phyloP scores from a whole-genome alignment of 805 yeast species.

The Barnettozyma botsteinii region DNA sequence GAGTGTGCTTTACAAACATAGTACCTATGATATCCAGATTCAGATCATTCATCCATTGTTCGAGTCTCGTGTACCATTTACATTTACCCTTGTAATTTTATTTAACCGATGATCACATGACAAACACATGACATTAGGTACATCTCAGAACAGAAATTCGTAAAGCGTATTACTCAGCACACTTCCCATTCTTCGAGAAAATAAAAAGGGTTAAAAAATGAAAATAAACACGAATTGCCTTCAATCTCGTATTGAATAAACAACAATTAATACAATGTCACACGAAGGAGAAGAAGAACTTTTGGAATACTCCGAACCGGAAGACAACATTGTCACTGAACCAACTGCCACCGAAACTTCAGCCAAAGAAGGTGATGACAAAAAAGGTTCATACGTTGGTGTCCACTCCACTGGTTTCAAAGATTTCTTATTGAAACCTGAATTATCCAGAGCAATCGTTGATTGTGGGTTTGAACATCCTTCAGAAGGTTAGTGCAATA shows the following conservation, averaged over 20 bases:
- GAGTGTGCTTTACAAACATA: too few species aligned
- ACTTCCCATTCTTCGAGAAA: background rate
- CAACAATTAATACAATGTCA: constrained; percentile 46
- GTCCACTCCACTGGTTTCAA: constrained; percentile 98
- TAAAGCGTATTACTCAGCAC: too few species aligned
- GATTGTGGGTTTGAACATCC: constrained; percentile 99
- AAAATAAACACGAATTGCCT: background rate
- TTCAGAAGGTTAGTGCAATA: constrained; percentile 78
- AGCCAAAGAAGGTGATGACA: constrained; percentile 56
- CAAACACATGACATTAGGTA: too few species aligned
- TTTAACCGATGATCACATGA: too few species aligned
- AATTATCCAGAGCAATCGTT: constrained; percentile 92
- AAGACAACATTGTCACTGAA: constrained; percentile 71
- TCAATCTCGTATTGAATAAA: too few species aligned
- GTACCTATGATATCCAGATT: too few species aligned
- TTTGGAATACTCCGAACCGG: constrained; percentile 97
- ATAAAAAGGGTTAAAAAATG: background rate
- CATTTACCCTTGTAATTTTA: too few species aligned
- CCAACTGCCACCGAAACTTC: constrained; percentile 39
- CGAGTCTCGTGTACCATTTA: too few species aligned
- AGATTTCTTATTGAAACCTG: constrained; percentile 95
- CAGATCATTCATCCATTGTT: too few species aligned
- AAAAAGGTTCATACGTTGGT: constrained; percentile 97
- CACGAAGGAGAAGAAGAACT: constrained; percentile 99
- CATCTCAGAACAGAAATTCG: background rate